phyloP scores from a whole-genome alignment of 257 asterid genomes.

The Fraxinus cuspidata region DNA sequence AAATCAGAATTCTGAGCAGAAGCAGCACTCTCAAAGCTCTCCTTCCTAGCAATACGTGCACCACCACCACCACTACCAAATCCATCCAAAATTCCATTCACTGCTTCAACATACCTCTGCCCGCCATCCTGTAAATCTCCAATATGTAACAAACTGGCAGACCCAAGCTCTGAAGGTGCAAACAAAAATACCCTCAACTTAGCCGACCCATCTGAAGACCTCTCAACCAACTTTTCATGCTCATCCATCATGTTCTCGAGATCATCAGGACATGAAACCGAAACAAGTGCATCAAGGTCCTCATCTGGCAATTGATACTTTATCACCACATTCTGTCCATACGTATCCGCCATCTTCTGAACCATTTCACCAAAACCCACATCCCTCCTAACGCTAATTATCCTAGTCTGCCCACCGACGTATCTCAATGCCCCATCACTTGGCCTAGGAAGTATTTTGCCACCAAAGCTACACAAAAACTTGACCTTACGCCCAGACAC shows the following conservation, averaged over 20 bases:
- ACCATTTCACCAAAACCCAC: slow-evolving; percentile 58
- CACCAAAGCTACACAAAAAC: slow-evolving; percentile 94
- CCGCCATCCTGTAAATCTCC: slow-evolving; percentile 73
- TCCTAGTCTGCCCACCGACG: slow-evolving; percentile 97
- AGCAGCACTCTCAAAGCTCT: slow-evolving; percentile 65
- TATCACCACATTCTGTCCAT: slow-evolving; percentile 59
- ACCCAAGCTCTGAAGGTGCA: slow-evolving; percentile 75
- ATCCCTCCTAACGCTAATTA: slow-evolving; percentile 70
- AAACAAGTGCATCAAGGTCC: slow-evolving; percentile 92
- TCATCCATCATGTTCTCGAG: slow-evolving; percentile 99
- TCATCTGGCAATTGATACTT: slow-evolving; percentile 98
- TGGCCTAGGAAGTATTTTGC: slow-evolving; percentile 87
- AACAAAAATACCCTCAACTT: slow-evolving; percentile 88
- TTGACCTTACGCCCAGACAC: slow-evolving; percentile 72
- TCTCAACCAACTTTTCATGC: slow-evolving; percentile 74
- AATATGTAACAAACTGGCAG: slow-evolving; percentile 39
- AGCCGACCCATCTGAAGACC: slow-evolving; percentile 78
- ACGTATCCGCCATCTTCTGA: slow-evolving; percentile 63
- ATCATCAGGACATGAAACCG: slow-evolving; percentile 92
- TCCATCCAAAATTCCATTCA: slow-evolving; percentile 70
- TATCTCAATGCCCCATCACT: slow-evolving; percentile 88
- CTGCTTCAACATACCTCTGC: slow-evolving; percentile 88
- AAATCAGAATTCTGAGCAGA: slow-evolving; percentile 70
- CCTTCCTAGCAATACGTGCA: slow-evolving; percentile 61
- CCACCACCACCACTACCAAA: slow-evolving; percentile 35